A percentile compares a stretch with the other conserved stretches of the same genome.
Evolutionary conservation across 805 yeast species (phyloP).

Genomic region (Schizosaccharomyces octosporus): DNA sequence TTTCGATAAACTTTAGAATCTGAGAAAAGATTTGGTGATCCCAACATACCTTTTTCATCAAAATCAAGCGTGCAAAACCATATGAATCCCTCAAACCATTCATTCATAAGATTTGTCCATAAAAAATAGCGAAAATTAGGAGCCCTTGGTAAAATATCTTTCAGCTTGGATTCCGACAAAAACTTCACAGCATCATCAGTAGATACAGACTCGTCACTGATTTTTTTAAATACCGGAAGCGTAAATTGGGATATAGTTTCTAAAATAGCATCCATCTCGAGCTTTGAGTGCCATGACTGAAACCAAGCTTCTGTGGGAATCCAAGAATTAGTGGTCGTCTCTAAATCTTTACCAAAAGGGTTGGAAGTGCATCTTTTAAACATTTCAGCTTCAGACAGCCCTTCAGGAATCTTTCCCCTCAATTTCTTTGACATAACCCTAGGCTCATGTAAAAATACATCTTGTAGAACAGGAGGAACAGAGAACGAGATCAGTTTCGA

Average conservation of each 20-base stretch:
- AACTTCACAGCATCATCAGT: background rate
- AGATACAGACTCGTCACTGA: background rate
- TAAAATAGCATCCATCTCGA: constrained; percentile 11
- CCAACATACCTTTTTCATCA: constrained; percentile 3
- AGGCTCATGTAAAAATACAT: background rate
- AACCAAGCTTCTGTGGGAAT: background rate
- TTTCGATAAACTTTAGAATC: constrained; percentile 21
- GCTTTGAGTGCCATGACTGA: constrained; percentile 33
- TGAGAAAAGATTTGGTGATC: constrained; percentile 4
- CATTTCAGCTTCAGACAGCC: background rate
- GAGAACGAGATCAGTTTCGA: background rate
- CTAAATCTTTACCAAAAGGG: background rate
- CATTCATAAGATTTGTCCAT: background rate
- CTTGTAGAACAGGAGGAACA: background rate
- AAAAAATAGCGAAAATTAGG: background rate
- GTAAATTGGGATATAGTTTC: constrained; percentile 5
- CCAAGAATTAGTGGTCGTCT: background rate
- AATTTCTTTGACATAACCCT: constrained; percentile 3
- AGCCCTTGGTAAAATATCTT: background rate
- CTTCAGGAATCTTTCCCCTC: constrained; percentile 1
- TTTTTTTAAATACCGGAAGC: constrained; percentile 2
- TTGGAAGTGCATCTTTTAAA: background rate
- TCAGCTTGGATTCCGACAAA: background rate
- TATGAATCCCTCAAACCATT: constrained; percentile 4
- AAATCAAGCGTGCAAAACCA: background rate